Evolutionary conservation across 352 stramenopile genomes (phyloP).

Genomic region (Globisporangium abappressorium): DNA sequence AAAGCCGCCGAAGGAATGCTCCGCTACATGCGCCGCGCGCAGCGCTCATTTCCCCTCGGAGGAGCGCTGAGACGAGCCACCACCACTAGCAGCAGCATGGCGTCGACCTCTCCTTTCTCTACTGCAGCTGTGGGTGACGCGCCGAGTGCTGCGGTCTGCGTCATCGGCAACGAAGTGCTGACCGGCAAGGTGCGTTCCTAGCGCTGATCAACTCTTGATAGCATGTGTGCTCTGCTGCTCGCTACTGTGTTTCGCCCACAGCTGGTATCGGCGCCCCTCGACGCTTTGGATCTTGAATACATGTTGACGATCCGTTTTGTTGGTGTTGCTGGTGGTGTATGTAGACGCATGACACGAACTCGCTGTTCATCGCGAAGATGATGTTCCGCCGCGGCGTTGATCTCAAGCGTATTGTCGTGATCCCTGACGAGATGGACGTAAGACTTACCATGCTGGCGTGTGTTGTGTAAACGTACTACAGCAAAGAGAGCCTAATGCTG

Average conservation of each 20-base stretch:
- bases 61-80: background rate
- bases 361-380: constrained; percentile 76
- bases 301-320: background rate
- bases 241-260: too few relatives aligned
- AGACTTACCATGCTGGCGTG: too few relatives aligned
- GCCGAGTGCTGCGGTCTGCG: constrained; percentile 67
- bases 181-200: constrained; percentile 59
- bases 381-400: constrained; percentile 81
- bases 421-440: constrained; percentile 77
- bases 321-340: background rate
- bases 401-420: constrained; percentile 71
- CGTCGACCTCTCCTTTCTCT: background rate
- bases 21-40: constrained; percentile 12
- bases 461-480: too few relatives aligned
- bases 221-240: too few relatives aligned
- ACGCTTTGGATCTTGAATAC: too few relatives aligned
- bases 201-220: background rate
- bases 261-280: too few relatives aligned
- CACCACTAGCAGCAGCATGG: background rate
- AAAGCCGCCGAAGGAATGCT: constrained; percentile 14
- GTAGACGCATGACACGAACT: constrained; percentile 86
- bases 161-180: constrained; percentile 85
- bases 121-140: constrained; percentile 9
- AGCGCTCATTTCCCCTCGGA: background rate
- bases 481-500: background rate